phyloP scores from a whole-genome alignment of 805 yeast genomes.

The Cyberlindnera maclurae region DNA sequence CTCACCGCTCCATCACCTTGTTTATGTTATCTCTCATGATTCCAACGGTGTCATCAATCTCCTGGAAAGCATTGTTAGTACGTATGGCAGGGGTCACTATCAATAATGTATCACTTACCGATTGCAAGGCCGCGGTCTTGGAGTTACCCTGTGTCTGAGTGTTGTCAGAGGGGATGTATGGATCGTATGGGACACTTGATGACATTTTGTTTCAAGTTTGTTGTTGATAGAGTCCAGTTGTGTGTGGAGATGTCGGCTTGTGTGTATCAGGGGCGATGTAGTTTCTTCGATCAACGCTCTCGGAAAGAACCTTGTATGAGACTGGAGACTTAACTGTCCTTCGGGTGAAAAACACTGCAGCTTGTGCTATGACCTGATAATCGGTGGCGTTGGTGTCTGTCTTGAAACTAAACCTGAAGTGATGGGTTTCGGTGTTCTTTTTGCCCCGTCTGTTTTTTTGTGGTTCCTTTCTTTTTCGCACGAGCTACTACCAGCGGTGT shows the following conservation, averaged over 20 bases:
- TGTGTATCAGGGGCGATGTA: no score
- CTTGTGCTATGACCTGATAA: no score
- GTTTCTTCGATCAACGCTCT: no score
- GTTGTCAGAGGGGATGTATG: constrained; percentile 62
- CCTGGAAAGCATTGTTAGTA: constrained; percentile 32
- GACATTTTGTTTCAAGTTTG: constrained; percentile 40
- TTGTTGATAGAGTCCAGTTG: no score
- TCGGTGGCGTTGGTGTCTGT: no score
- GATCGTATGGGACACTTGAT: constrained; percentile 78
- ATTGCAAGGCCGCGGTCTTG: constrained; percentile 72
- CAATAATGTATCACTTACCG: constrained; percentile 40
- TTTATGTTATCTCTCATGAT: constrained; percentile 96
- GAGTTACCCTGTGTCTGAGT: constrained; percentile 17
- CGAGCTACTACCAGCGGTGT: not conserved
- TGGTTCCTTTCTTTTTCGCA: not conserved
- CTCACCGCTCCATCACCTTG: constrained; percentile 72
- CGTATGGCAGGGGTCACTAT: constrained; percentile 2
- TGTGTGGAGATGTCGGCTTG: no score
- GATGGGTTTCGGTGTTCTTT: not conserved
- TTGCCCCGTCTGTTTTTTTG: not conserved
- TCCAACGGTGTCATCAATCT: constrained; percentile 93
- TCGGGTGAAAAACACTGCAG: no score
- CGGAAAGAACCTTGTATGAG: no score
- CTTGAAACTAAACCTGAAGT: not conserved
- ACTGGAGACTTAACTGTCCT: no score